Evolutionary conservation across 495 filamentous ascomycete species (phyloP).

Genomic region (Aspergillus conjunctus): DNA sequence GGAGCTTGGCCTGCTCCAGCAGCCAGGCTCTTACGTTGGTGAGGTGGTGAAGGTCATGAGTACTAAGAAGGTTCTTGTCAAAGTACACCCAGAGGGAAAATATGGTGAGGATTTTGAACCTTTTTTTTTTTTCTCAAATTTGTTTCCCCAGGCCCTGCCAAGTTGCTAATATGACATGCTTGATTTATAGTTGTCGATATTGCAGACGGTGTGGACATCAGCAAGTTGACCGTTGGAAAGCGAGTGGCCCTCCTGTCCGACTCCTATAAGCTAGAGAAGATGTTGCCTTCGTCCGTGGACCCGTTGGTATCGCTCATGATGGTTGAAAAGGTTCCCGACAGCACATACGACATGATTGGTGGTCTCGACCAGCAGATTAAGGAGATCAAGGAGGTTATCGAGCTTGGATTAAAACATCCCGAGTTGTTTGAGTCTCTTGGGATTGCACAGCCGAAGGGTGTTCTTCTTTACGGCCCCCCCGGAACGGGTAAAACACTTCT

Average conservation of each 20-base stretch:
- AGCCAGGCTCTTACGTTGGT: constrained; percentile 96
- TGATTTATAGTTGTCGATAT: constrained; percentile 85
- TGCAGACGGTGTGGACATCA: constrained; percentile 88
- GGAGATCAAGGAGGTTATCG: constrained; percentile 99
- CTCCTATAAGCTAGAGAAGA: constrained; percentile 96
- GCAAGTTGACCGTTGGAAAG: constrained; percentile 96
- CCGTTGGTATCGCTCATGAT: constrained; percentile 99
- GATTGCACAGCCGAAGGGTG: constrained; percentile 97
- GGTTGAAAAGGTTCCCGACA: constrained; percentile 99
- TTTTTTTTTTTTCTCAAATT: constrained; percentile 1
- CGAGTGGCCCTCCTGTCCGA: constrained; percentile 95
- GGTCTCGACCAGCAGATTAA: constrained; percentile 99
- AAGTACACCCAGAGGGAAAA: constrained; percentile 99
- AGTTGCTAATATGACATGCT: constrained; percentile 21
- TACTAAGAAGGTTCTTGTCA: constrained; percentile 98
- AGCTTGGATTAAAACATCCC: constrained; percentile 96
- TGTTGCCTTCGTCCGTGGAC: constrained; percentile 95
- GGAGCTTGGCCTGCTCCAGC: constrained; percentile 93
- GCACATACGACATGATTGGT: constrained; percentile 99
- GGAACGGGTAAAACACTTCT: constrained; percentile 97
- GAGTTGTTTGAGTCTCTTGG: constrained; percentile 98
- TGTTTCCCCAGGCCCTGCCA: not conserved
- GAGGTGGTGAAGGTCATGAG: constrained; percentile 99
- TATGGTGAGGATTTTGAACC: constrained; percentile 69
- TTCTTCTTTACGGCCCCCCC: constrained; percentile 94